Conservation (phyloP, 2,329 filamentous ascomycete species). For the Penicillium expansum region DNA sequence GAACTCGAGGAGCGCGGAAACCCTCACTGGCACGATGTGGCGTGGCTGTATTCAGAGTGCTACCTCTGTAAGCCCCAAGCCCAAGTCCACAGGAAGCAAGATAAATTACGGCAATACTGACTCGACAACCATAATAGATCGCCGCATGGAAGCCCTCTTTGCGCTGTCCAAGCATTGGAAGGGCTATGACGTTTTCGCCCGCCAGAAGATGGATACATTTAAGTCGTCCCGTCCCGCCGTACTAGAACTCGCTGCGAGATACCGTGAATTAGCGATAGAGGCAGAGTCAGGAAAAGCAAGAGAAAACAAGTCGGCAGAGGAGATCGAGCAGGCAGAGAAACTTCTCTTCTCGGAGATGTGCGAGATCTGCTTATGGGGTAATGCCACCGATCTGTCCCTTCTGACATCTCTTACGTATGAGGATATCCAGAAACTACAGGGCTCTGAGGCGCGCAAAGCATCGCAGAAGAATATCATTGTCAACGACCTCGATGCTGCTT, state of each 20-base stretch:
- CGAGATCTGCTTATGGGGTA: constrained; percentile 96
- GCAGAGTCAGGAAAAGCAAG: constrained; percentile 56
- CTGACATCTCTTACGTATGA: constrained; percentile 88
- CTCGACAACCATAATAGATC: constrained; percentile 36
- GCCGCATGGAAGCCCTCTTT: constrained; percentile 79
- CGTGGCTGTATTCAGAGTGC: constrained; percentile 92
- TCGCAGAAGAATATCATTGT: constrained; percentile 88
- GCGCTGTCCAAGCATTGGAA: constrained; percentile 77
- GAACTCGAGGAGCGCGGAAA: constrained; percentile 73
- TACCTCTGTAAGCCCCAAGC: constrained; percentile 63
- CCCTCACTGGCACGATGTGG: constrained; percentile 75
- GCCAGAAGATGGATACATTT: constrained; percentile 90
- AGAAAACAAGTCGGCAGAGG: constrained; percentile 34
- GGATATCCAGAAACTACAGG: constrained; percentile 95
- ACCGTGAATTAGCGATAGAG: constrained; percentile 69
- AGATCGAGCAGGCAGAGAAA: constrained; percentile 66
- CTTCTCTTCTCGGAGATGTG: constrained; percentile 88
- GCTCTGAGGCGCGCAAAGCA: constrained; percentile 77
- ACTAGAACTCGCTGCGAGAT: constrained; percentile 74
- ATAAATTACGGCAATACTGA: constrained; percentile 20
- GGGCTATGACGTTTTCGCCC: constrained; percentile 81
- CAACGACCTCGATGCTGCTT: constrained; percentile 76
- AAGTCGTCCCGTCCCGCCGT: constrained; percentile 85
- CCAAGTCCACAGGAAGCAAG: neutral
- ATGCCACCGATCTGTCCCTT: constrained; percentile 90